Percentiles rank a stretch among this genome's conserved stretches.
These are phyloP conservation scores for Gorgonomyces haynaldii DNA, from an alignment of 192 early-diverging fungal genomes.

Conservation along the genomic window DNA sequence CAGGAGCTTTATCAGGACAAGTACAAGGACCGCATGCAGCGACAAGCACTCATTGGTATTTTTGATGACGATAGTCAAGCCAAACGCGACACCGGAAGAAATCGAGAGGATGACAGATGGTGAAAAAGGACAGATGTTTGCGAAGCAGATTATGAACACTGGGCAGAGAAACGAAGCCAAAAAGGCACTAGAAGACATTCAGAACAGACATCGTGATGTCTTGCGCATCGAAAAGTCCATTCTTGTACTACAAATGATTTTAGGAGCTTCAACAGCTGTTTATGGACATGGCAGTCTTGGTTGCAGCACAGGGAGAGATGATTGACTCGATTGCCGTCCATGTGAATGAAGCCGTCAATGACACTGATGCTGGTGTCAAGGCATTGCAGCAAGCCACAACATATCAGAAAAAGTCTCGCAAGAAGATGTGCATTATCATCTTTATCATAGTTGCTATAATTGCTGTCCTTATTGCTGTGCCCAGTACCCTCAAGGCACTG, in stretches of 20 bases:
- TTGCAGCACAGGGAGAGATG: constrained; percentile 61
- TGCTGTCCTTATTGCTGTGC: constrained; percentile 7
- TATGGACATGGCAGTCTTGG: constrained; percentile 76
- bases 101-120: constrained; percentile 62
- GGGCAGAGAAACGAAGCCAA: constrained; percentile 61
- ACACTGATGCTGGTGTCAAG: constrained; percentile 50
- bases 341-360: constrained; percentile 42
- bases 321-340: constrained; percentile 62
- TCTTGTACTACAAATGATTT: constrained; percentile 49
- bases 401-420: constrained; percentile 42
- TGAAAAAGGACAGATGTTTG: constrained; percentile 68
- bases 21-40: constrained; percentile 70
- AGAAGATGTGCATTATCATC: constrained; percentile 54
- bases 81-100: constrained; percentile 63
- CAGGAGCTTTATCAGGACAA: constrained; percentile 73
- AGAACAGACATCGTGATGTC: constrained; percentile 74
- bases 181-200: constrained; percentile 67
- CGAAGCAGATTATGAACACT: constrained; percentile 67
- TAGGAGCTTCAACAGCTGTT: constrained; percentile 83
- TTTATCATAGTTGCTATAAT: constrained; percentile 19
- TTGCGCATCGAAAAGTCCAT: constrained; percentile 80
- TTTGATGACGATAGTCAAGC: constrained; percentile 49
- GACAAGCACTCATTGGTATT: constrained; percentile 72
- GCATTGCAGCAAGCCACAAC: constrained; percentile 50
- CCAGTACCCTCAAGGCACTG: no score